Evolutionary conservation across 306 rosid genomes (phyloP).

Genomic region (Cajanus cajan): DNA sequence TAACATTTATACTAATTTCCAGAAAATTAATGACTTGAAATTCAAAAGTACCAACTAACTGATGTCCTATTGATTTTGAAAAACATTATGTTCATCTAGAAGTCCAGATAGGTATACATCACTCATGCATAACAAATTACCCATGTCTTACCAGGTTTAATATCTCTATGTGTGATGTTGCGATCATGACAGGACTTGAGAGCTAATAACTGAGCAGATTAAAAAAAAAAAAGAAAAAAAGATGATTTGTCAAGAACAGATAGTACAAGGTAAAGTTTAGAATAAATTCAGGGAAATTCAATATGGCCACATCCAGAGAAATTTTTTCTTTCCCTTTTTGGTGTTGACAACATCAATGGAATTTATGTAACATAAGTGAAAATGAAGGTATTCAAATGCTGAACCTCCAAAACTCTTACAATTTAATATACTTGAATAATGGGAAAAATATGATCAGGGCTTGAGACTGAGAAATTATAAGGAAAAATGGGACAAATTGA

Average conservation of each 20-base stretch:
- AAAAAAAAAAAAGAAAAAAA: background rate
- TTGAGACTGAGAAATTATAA: background rate
- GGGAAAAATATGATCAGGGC: background rate
- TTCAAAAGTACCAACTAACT: slow-evolving; percentile 10
- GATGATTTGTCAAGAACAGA: slow-evolving; percentile 4
- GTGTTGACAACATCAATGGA: background rate
- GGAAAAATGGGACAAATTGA: background rate
- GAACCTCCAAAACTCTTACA: slow-evolving; percentile 11
- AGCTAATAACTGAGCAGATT: slow-evolving; percentile 65
- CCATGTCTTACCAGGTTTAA: slow-evolving; percentile 82
- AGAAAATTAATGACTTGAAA: slow-evolving; percentile 7
- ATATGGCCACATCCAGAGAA: slow-evolving; percentile 2
- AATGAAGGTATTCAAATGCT: slow-evolving; percentile 23
- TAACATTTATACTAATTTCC: background rate
- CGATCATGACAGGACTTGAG: slow-evolving; percentile 94
- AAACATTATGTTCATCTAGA: background rate
- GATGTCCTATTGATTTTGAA: background rate
- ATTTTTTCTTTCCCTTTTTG: background rate
- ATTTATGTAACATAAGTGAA: background rate
- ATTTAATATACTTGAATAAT: background rate
- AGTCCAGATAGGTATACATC: background rate
- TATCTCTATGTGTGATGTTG: slow-evolving; percentile 93
- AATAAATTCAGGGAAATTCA: background rate
- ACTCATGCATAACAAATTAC: slow-evolving; percentile 18
- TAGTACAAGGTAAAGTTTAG: background rate